Base-by-base conservation (phyloP, 306 rosid genomes). In the Castanopsis chinensis region DNA sequence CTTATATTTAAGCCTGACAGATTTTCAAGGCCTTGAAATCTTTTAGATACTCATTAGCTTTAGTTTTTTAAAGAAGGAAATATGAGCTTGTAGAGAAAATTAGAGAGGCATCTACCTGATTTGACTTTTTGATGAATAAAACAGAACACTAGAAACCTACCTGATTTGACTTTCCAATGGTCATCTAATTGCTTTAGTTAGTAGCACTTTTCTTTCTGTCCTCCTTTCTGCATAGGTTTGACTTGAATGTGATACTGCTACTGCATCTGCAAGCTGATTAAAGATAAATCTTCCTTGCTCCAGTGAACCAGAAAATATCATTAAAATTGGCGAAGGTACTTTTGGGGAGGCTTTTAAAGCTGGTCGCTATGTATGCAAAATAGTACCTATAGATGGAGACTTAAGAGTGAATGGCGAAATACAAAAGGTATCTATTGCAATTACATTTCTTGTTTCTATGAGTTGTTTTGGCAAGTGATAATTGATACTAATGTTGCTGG, bases 251-350 rank as follows among this genome's bases (percentile, higher is more conserved):
- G 75, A 37, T 80, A 41, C 71, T 45, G 71, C 45, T 79, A 41
- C 71, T 35, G 71, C 53, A 77, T 74, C 65, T 73, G 73, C 78
- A 61, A 74, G 81, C 68, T 82, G 71, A 80, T 83, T 45, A 68
- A 33, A 17, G 76, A 32, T 15, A 33, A 12, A 25, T 11, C 55
- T 83, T 78, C 81, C 56, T 75, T 87, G 85, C 78, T 67, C 60
- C 89, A 93, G 98, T 78, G 86, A 82, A 35, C 86, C 86, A 14
- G 83, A 88, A 78, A 85, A 80, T 37, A 84, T 93, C 64, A 85
- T 81, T 52, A 95, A 95, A 88, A 51, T 91, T 76, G 99, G 99
- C 13, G 99, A 95, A 86, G 99, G 99, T 73, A 95, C 99, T 35
- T 93, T 65, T 76, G 98, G 98, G 79, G 98, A 95, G 85, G 99